A percentile compares a stretch with the other conserved stretches of the same genome.
Conservation (phyloP, 2,329 filamentous ascomycete species). For the Fragosphaeria purpurea region DNA sequence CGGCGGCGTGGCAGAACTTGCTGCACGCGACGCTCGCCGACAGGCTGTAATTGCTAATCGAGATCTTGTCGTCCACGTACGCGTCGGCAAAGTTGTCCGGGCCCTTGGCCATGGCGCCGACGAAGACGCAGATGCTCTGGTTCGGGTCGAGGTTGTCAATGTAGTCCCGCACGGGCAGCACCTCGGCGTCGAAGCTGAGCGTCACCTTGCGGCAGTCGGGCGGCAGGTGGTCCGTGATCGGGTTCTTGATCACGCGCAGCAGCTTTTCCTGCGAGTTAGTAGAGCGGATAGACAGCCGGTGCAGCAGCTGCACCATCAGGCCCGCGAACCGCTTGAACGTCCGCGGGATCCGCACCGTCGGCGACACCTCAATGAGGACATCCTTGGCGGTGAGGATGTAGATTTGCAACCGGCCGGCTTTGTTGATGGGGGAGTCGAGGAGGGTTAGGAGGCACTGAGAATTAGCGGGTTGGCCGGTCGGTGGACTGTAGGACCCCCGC, state of each 20-base stretch:
- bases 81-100: constrained; percentile 89
- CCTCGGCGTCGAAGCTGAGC: constrained; percentile 81
- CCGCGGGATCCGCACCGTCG: constrained; percentile 92
- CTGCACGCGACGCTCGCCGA: constrained; percentile 97
- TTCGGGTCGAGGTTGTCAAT: constrained; percentile 66
- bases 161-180: constrained; percentile 84
- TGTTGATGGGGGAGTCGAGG: constrained; percentile 96
- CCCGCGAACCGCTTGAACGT: constrained; percentile 99
- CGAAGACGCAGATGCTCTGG: constrained; percentile 95
- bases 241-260: constrained; percentile 93
- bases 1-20: constrained; percentile 97
- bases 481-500: background rate
- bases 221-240: constrained; percentile 91
- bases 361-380: constrained; percentile 93
- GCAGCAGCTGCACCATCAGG: constrained; percentile 95
- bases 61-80: constrained; percentile 93
- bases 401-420: constrained; percentile 93
- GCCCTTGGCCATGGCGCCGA: constrained; percentile 97
- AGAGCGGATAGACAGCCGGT: constrained; percentile 89
- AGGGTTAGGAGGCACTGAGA: constrained; percentile 86
- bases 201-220: constrained; percentile 98
- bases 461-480: background rate
- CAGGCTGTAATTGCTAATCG: constrained; percentile 95
- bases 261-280: constrained; percentile 97
- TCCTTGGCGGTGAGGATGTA: constrained; percentile 98